Base-by-base conservation (phyloP, 2,329 filamentous ascomycete species). In the Talaromyces marneffei region DNA sequence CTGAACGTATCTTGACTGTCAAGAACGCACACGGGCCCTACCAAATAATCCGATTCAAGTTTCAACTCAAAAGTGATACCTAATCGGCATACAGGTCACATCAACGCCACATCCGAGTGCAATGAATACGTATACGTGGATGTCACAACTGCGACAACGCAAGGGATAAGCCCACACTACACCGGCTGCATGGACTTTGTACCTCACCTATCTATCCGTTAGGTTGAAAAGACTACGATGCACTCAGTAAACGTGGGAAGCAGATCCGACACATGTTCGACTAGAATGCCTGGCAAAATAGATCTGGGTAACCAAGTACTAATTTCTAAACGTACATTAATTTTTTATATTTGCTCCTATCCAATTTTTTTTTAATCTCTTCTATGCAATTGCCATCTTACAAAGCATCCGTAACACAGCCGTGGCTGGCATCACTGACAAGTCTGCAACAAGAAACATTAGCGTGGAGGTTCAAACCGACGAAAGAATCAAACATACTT, bases 351-450 rank as follows among this genome's bases (percentile, higher is more conserved):
- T 52, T 29, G 29, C 20, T 23, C 27, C 20, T 29, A n/a, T 29
- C 14, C 25, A 5, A 7, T 14, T 9, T n/a, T 9, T n/a, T 29
- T 48, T 10, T 6, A n/a, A 29, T 20, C 0, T 29, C 25, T 33
- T 33, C 18, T 10, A 18, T 35, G n/a, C 48, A 35, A 52, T 55
- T 27, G 20, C 5, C 18, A 18, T 39, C 9, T 48, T 52, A 60
- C 59, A 76, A 60, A 64, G 71, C 65, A 67, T 80, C 78, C 44
- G 78, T 80, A 61, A 80, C 77, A 66, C 77, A 80, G 53, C 78
- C 78, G 59, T 77, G 77, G 66, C 78, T 80, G 27, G 78, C 78
- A 69, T 80, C 77, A 61, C 71, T 72, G 62, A 80, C 78, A 40
- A 67, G 68, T 63, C 74, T 73, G 46, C 1, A 8, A 50, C 9